Evolutionary conservation across 2,329 filamentous ascomycete species (phyloP).

Genomic region (Zasmidium cellare): DNA sequence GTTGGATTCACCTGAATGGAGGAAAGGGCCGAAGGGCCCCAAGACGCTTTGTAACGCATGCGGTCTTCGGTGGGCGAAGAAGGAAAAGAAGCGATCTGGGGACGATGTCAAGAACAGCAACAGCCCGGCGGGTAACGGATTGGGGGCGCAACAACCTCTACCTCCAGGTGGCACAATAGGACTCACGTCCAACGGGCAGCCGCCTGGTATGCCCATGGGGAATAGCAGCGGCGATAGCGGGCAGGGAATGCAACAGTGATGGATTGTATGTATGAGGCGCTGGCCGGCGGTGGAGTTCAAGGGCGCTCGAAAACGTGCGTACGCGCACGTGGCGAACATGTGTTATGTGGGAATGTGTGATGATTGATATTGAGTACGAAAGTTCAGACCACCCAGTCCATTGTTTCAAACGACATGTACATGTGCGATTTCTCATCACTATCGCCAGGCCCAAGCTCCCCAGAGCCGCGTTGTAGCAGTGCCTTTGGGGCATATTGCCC

Average conservation of each 20-base stretch:
- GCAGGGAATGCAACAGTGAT: constrained; percentile 10
- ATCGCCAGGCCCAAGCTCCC: too few relatives aligned
- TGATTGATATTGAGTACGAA: background rate
- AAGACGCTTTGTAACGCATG: constrained; percentile 97
- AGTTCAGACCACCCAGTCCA: too few relatives aligned
- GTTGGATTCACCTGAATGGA: constrained; percentile 91
- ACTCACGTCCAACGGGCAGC: constrained; percentile 17
- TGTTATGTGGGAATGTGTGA: background rate
- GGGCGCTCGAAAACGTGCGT: constrained; percentile 7
- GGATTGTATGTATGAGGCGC: background rate
- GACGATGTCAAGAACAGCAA: constrained; percentile 26
- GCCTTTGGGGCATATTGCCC: too few relatives aligned
- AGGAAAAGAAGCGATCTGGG: constrained; percentile 39
- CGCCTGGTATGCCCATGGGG: constrained; percentile 25
- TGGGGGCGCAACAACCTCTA: constrained; percentile 14
- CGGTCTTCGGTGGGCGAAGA: constrained; percentile 53
- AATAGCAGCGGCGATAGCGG: constrained; percentile 23
- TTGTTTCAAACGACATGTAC: too few relatives aligned
- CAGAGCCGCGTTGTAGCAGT: too few relatives aligned
- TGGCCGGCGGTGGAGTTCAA: background rate
- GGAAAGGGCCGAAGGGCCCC: constrained; percentile 87
- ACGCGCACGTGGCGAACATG: constrained; percentile 7
- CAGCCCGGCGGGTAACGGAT: constrained; percentile 18
- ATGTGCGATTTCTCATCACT: too few relatives aligned
- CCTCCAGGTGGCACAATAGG: constrained; percentile 15